Percentiles rank a stretch among this genome's conserved stretches.
Conservation (phyloP, 2,329 filamentous ascomycete species). For the Colletotrichum tropicicola region DNA sequence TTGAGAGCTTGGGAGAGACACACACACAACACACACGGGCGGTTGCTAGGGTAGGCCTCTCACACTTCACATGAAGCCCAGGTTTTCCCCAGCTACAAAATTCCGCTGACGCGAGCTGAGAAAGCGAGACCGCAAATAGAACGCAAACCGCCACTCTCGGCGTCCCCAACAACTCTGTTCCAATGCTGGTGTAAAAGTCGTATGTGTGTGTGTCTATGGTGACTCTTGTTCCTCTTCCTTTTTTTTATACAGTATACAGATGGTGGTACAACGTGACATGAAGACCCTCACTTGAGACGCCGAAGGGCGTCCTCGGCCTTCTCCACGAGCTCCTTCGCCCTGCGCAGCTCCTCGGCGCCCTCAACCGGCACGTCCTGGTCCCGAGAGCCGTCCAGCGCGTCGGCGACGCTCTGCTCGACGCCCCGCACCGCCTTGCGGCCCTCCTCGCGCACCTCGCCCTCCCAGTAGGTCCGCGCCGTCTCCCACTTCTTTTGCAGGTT, state of each 20-base stretch:
- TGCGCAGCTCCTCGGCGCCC: conserved; percentile 45
- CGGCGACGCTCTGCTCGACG: conserved; percentile 61
- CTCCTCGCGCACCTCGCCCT: conserved; percentile 73
- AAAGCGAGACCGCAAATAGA: not conserved
- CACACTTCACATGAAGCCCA: not conserved
- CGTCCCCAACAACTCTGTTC: not conserved
- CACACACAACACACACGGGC: not conserved
- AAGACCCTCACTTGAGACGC: conserved; percentile 51
- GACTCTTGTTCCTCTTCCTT: not conserved
- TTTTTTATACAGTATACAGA: conserved; percentile 29
- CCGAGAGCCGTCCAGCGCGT: conserved; percentile 50
- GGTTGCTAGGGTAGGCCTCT: conserved; percentile 15
- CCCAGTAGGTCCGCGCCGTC: conserved; percentile 67
- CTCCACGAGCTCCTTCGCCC: conserved; percentile 54
- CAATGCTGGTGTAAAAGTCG: not conserved
- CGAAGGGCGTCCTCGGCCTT: conserved; percentile 59
- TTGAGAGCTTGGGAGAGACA: no score
- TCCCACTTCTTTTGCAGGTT: conserved; percentile 72
- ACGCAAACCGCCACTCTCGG: not conserved
- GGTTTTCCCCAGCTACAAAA: not conserved
- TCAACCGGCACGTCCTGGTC: conserved; percentile 33
- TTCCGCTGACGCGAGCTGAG: conserved; percentile 8
- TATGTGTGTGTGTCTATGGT: conserved; percentile 4
- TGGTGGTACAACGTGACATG: conserved; percentile 20
- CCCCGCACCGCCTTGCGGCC: conserved; percentile 69